Evolutionary conservation across 2,329 filamentous ascomycete species (phyloP).

Genomic region (Davidsoniella virescens): DNA sequence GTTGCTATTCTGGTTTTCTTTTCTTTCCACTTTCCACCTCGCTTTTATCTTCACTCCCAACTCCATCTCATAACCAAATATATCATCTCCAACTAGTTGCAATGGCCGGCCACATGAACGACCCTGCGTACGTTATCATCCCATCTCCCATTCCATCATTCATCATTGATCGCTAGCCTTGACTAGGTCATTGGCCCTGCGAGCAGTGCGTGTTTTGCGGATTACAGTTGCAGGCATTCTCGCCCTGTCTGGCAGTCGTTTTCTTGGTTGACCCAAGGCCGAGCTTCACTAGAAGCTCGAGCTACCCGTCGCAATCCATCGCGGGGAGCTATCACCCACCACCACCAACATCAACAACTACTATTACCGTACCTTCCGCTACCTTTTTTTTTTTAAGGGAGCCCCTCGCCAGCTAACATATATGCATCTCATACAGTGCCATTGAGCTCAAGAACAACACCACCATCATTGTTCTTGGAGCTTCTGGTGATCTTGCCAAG

Average conservation of each 20-base stretch:
- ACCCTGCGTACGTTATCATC: slow-evolving; percentile 11
- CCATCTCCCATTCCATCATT: slow-evolving; percentile 11
- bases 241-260: slow-evolving; percentile 4
- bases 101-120: slow-evolving; percentile 13
- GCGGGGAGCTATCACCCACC: slow-evolving; percentile 2
- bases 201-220: background rate
- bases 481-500: slow-evolving; percentile 94
- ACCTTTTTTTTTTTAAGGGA: background rate
- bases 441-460: slow-evolving; percentile 98
- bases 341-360: background rate
- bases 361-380: background rate
- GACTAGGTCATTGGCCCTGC: background rate
- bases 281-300: slow-evolving; percentile 7
- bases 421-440: slow-evolving; percentile 34
- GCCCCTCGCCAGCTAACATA: background rate
- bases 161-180: slow-evolving; percentile 4
- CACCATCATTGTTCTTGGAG: slow-evolving; percentile 86
- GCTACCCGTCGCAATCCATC: slow-evolving; percentile 11
- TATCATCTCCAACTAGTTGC: background rate
- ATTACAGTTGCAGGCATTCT: slow-evolving; percentile 4
- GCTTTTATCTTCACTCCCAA: background rate
- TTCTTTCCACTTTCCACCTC: slow-evolving; percentile 5
- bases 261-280: background rate
- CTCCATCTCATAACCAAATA: background rate
- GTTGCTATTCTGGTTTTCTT: slow-evolving; percentile 2